Percentiles rank a stretch among this genome's conserved stretches.
phyloP scores from a whole-genome alignment of 441 rosid genomes.

The Dalechampia spathulata region DNA sequence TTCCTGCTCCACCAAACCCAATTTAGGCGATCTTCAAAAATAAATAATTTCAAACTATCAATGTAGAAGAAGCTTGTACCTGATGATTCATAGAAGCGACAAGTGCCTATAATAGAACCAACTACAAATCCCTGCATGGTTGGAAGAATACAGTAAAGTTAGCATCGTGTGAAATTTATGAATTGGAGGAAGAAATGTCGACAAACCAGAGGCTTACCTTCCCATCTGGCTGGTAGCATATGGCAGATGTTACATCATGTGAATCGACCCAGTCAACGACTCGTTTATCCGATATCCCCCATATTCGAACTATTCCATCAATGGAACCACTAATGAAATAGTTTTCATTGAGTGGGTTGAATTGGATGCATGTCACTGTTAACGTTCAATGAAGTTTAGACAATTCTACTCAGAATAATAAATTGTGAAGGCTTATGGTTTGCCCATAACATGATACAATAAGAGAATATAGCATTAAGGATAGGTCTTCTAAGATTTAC shows the following conservation, averaged over 20 bases:
- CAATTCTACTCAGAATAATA: not conserved
- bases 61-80: conserved; percentile 20
- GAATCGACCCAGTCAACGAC: conserved; percentile 76
- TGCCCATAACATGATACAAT: too few species aligned
- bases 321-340: conserved; percentile 82
- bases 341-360: conserved; percentile 63
- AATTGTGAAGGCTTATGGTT: not conserved
- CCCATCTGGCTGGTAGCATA: conserved; percentile 71
- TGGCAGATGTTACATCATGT: conserved; percentile 57
- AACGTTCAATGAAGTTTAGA: conserved; percentile 8
- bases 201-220: conserved; percentile 31
- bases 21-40: conserved; percentile 1
- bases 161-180: not conserved
- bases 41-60: not conserved
- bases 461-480: too few species aligned
- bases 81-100: conserved; percentile 58
- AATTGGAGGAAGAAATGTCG: not conserved
- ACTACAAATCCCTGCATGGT: conserved; percentile 58
- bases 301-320: conserved; percentile 91
- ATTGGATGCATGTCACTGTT: conserved; percentile 87
- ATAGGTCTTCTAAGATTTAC: conserved; percentile 24
- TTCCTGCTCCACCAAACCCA: conserved; percentile 20
- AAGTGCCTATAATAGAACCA: conserved; percentile 59
- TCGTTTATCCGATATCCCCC: conserved; percentile 58
- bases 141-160: conserved; percentile 8